Conservation (phyloP, 257 asterid species). For the Rehmannia glutinosa region DNA sequence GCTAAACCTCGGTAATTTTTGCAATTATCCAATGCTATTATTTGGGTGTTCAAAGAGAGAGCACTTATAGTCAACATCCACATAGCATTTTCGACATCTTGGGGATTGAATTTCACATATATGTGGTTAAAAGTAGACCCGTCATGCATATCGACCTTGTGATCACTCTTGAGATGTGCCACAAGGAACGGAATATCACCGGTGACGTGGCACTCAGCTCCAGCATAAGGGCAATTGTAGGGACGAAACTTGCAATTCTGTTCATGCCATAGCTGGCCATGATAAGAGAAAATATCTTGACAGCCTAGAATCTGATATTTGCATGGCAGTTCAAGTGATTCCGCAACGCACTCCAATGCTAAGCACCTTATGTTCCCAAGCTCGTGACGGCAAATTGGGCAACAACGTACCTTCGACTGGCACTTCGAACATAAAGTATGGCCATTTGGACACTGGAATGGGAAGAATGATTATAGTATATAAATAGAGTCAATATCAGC, state of each 20-base stretch:
- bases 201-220: slow-evolving; percentile 43
- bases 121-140: slow-evolving; percentile 59
- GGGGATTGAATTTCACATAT: slow-evolving; percentile 51
- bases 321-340: slow-evolving; percentile 54
- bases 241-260: slow-evolving; percentile 46
- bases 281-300: slow-evolving; percentile 46
- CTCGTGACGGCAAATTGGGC: slow-evolving; percentile 54
- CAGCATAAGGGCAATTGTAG: slow-evolving; percentile 52
- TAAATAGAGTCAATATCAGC: too few relatives aligned
- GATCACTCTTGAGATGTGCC: slow-evolving; percentile 53
- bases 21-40: too few relatives aligned
- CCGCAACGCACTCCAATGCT: slow-evolving; percentile 55
- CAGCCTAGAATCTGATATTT: slow-evolving; percentile 39
- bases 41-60: too few relatives aligned
- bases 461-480: too few relatives aligned
- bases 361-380: slow-evolving; percentile 59
- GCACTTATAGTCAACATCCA: slow-evolving; percentile 58
- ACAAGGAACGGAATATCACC: slow-evolving; percentile 45
- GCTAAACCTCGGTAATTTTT: neutral
- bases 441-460: slow-evolving; percentile 59
- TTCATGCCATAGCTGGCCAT: slow-evolving; percentile 40
- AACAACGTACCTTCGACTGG: slow-evolving; percentile 36
- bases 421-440: slow-evolving; percentile 56
- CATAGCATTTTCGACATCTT: slow-evolving; percentile 49
- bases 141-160: slow-evolving; percentile 55